These are phyloP conservation scores for Phialemoniopsis sp. DNA, from an alignment of 2,329 filamentous ascomycete genomes.

Conservation along the genomic window DNA sequence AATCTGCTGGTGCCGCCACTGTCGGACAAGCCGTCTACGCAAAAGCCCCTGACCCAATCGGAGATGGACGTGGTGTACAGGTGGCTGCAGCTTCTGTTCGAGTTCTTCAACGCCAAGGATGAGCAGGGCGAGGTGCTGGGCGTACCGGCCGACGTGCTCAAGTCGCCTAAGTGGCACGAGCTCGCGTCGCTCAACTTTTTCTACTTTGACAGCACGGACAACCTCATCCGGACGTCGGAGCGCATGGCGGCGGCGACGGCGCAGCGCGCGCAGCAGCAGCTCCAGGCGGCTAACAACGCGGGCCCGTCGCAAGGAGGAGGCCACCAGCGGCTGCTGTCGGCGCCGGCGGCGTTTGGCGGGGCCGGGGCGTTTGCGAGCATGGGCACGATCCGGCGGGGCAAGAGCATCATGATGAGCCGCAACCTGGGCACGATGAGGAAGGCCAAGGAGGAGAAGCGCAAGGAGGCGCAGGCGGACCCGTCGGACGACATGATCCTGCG, in stretches of 20 bases:
- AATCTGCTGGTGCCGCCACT: slow-evolving; percentile 85
- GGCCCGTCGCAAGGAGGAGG: too few species aligned
- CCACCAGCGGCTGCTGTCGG: slow-evolving; percentile 43
- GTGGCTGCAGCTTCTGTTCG: slow-evolving; percentile 86
- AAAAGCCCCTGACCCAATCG: slow-evolving; percentile 77
- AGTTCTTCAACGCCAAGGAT: slow-evolving; percentile 92
- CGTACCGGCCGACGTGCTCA: slow-evolving; percentile 85
- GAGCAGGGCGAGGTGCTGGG: slow-evolving; percentile 78
- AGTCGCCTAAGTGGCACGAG: slow-evolving; percentile 97
- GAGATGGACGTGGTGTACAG: slow-evolving; percentile 94
- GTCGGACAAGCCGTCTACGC: slow-evolving; percentile 87
- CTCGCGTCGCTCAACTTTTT: slow-evolving; percentile 96
- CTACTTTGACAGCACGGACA: slow-evolving; percentile 91
- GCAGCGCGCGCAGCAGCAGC: slow-evolving; percentile 68
- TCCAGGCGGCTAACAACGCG: slow-evolving; percentile 51
- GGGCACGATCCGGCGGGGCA: slow-evolving; percentile 60
- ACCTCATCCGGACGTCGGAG: slow-evolving; percentile 90
- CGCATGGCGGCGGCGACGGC: slow-evolving; percentile 88
- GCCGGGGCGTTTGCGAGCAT: slow-evolving; percentile 58
- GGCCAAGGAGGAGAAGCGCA: slow-evolving; percentile 92
- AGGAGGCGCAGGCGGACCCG: slow-evolving; percentile 92
- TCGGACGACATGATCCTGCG: slow-evolving; percentile 97
- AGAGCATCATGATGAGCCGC: slow-evolving; percentile 88
- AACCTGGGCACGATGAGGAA: slow-evolving; percentile 96
- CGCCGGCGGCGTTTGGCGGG: slow-evolving; percentile 54